These are phyloP conservation scores for Backusella liffmaniae DNA, from an alignment of 192 early-diverging fungal genomes.

Conservation along the genomic window DNA sequence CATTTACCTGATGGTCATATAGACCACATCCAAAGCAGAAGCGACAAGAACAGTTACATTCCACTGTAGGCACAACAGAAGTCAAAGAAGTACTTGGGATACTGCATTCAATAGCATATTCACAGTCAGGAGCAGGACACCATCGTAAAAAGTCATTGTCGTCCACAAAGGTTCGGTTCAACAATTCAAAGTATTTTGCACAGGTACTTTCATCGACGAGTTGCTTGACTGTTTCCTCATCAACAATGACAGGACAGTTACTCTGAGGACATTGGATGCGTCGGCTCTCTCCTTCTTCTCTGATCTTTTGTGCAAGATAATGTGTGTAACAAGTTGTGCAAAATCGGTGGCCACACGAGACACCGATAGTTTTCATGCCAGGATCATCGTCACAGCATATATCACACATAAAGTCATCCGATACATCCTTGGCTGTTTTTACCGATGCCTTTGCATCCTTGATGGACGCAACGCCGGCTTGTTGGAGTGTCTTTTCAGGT, in stretches of 20 bases:
- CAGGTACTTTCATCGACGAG: conserved; percentile 57
- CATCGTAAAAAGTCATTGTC: conserved; percentile 81
- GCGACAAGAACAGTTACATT: conserved; percentile 70
- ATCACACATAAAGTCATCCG: conserved; percentile 69
- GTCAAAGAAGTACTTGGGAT: conserved; percentile 65
- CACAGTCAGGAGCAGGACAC: conserved; percentile 98
- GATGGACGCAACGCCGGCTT: conserved; percentile 57
- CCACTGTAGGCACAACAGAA: conserved; percentile 83
- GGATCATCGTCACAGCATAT: conserved; percentile 85
- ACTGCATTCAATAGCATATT: conserved; percentile 90
- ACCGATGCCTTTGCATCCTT: conserved; percentile 11
- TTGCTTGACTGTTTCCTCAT: conserved; percentile 74
- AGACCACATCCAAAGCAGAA: conserved; percentile 96
- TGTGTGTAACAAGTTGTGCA: conserved; percentile 85
- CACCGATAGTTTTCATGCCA: conserved; percentile 59
- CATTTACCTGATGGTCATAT: conserved; percentile 66
- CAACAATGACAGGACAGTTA: conserved; percentile 82
- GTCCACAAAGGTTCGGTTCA: conserved; percentile 93
- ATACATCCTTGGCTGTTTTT: conserved; percentile 18
- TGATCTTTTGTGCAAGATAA: conserved; percentile 84
- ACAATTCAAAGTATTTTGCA: conserved; percentile 67
- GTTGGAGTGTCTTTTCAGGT: conserved; percentile 50
- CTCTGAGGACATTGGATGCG: conserved; percentile 81
- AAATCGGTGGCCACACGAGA: conserved; percentile 89
- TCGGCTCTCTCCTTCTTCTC: conserved; percentile 84